A percentile compares a stretch with the other conserved stretches of the same genome.
phyloP scores from a whole-genome alignment of 73 alveolate genomes.

The Breviolum minutum region DNA sequence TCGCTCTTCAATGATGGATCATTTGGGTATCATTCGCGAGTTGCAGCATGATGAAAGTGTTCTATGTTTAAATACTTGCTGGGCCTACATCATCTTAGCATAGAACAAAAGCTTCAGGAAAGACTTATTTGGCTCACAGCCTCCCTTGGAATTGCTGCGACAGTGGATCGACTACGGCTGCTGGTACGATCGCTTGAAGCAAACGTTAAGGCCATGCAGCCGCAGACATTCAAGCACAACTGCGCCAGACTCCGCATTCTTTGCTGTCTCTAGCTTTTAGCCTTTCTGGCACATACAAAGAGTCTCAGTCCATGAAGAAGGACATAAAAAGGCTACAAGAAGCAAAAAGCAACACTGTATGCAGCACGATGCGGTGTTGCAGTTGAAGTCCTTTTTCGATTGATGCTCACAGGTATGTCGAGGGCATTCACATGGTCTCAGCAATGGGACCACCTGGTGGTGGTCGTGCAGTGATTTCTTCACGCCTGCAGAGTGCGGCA shows the following conservation, averaged over 20 bases:
- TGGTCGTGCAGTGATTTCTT: conserved; percentile 97
- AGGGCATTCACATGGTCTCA: conserved; percentile 98
- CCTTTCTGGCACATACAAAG: too few relatives aligned
- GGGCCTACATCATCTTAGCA: not conserved
- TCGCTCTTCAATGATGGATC: not conserved
- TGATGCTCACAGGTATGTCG: conserved; percentile 96
- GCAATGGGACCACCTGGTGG: conserved; percentile 99
- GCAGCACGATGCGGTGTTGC: too few relatives aligned
- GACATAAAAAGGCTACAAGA: too few relatives aligned
- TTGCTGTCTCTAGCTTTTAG: too few relatives aligned
- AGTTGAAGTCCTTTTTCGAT: not conserved
- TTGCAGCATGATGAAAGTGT: too few relatives aligned
- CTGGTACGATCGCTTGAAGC: conserved; percentile 98
- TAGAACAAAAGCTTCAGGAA: conserved; percentile 87
- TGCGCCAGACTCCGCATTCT: too few relatives aligned
- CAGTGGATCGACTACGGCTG: conserved; percentile 99
- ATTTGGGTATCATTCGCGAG: too few relatives aligned
- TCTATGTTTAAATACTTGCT: too few relatives aligned
- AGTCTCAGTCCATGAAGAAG: too few relatives aligned
- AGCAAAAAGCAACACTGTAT: too few relatives aligned
- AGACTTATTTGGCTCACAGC: conserved; percentile 99
- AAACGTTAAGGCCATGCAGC: conserved; percentile 91
- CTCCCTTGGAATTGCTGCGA: conserved; percentile 99
- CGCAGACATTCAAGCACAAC: not conserved
- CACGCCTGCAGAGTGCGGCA: conserved; percentile 85